Percentiles rank a stretch among this genome's conserved stretches.
Evolutionary conservation across 164 flowering plant genomes (phyloP).

Genomic region (Cinnamomum micranthum): DNA sequence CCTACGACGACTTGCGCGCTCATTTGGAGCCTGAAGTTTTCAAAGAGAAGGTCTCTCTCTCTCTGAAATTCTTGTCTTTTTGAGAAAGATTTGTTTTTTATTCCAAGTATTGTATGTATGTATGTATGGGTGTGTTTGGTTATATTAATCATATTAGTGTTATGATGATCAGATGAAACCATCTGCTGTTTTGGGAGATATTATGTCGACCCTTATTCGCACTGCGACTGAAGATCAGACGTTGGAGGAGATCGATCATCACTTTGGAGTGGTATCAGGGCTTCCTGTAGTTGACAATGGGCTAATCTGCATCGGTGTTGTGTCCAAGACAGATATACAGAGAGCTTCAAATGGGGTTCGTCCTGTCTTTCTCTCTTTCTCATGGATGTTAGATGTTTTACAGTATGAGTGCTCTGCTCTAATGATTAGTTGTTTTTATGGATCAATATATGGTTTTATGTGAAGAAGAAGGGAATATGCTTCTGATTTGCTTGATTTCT

Average conservation of each 20-base stretch:
- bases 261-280: conserved; percentile 29
- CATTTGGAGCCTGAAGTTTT: conserved; percentile 31
- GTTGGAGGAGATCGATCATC: conserved; percentile 24
- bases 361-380: not conserved
- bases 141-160: not conserved
- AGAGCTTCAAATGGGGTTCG: conserved; percentile 20
- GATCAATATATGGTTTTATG: too few relatives aligned
- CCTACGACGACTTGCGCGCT: conserved; percentile 31
- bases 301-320: conserved; percentile 18
- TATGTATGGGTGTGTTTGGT: not conserved
- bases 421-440: too few relatives aligned
- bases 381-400: too few relatives aligned
- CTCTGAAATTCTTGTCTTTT: not conserved
- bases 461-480: too few relatives aligned
- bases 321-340: conserved; percentile 21
- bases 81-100: not conserved
- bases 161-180: conserved; percentile 21
- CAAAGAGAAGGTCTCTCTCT: conserved; percentile 23
- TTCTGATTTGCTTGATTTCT: too few relatives aligned
- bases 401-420: too few relatives aligned
- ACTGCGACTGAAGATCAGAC: conserved; percentile 26
- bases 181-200: conserved; percentile 23
- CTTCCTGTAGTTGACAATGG: conserved; percentile 18
- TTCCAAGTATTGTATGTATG: not conserved
- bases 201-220: conserved; percentile 23